phyloP scores from a whole-genome alignment of 2,329 filamentous ascomycete genomes.

The Cladosporium sp. region DNA sequence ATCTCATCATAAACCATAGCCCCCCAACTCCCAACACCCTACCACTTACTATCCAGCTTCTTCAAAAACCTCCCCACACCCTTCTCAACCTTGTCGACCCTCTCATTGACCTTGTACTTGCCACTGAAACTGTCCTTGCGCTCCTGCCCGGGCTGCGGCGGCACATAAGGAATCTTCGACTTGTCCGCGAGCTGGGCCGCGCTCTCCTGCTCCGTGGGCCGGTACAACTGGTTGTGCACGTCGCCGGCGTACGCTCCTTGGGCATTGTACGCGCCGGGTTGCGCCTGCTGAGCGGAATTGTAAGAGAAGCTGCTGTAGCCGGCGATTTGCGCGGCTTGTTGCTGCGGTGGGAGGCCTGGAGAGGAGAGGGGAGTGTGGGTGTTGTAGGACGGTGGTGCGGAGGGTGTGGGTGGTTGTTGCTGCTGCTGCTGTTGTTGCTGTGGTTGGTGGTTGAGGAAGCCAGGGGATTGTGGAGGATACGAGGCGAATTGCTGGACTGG shows the following conservation, averaged over 20 bases:
- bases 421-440: constrained; percentile 25
- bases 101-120: constrained; percentile 57
- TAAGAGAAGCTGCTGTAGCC: constrained; percentile 60
- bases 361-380: constrained; percentile 40
- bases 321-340: constrained; percentile 26
- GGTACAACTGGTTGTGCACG: constrained; percentile 69
- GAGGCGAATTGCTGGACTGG: constrained; percentile 27
- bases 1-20: background rate
- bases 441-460: constrained; percentile 23
- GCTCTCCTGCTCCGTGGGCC: constrained; percentile 57
- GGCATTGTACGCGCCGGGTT: constrained; percentile 22
- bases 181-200: constrained; percentile 1
- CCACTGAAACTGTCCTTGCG: constrained; percentile 19
- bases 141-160: background rate
- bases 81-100: constrained; percentile 66
- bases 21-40: constrained; percentile 4
- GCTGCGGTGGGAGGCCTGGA: constrained; percentile 41
- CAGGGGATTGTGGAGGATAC: constrained; percentile 27
- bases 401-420: constrained; percentile 34
- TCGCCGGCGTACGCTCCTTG: constrained; percentile 47
- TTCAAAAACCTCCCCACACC: constrained; percentile 71
- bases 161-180: background rate
- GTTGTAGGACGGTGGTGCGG: constrained; percentile 37
- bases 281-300: constrained; percentile 33
- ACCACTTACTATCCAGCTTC: constrained; percentile 63